Conservation (phyloP, 176 grass and related monocot species). For the Cenchrus fungigraminus region DNA sequence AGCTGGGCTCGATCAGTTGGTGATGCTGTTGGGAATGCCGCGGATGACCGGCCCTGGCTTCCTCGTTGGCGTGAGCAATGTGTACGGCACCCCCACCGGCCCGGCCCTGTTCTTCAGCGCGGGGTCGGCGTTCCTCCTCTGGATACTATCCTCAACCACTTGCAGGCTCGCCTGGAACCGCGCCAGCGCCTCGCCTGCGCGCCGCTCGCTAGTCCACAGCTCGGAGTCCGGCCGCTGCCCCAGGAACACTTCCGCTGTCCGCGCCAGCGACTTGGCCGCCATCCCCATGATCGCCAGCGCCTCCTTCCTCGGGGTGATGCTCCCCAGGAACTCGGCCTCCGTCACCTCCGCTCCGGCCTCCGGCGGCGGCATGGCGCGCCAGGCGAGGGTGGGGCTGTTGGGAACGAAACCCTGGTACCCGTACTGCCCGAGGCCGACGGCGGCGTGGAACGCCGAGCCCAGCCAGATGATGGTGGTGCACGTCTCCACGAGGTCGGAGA, state of each 20-base stretch:
- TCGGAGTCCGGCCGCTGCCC: conserved; percentile 38
- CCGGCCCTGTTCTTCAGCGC: conserved; percentile 48
- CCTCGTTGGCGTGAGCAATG: conserved; percentile 51
- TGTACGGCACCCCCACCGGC: conserved; percentile 54
- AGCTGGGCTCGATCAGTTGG: conserved; percentile 24
- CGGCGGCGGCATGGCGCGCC: conserved; percentile 31
- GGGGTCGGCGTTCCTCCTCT: conserved; percentile 35
- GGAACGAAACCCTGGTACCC: conserved; percentile 50
- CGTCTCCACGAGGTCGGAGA: conserved; percentile 32
- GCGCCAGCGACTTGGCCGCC: conserved; percentile 30
- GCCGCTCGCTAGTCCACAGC: conserved; percentile 39
- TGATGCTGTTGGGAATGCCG: conserved; percentile 67
- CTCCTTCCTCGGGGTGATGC: conserved; percentile 48
- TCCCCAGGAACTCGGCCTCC: conserved; percentile 37
- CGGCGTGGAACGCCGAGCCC: conserved; percentile 45
- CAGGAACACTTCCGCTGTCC: conserved; percentile 56
- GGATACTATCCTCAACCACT: conserved; percentile 51
- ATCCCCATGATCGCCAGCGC: conserved; percentile 42
- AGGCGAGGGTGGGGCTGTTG: conserved; percentile 37
- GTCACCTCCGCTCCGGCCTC: conserved; percentile 42
- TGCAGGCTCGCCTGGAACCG: conserved; percentile 40
- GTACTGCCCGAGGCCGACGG: conserved; percentile 60
- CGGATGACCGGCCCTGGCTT: conserved; percentile 37
- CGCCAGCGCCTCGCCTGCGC: conserved; percentile 41
- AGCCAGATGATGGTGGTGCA: conserved; percentile 61